Evolutionary conservation across 1,284 basidiomycete species (phyloP), one percentile per base, ranked within the genome.

Genomic region (Puccinia novopanici): DNA sequence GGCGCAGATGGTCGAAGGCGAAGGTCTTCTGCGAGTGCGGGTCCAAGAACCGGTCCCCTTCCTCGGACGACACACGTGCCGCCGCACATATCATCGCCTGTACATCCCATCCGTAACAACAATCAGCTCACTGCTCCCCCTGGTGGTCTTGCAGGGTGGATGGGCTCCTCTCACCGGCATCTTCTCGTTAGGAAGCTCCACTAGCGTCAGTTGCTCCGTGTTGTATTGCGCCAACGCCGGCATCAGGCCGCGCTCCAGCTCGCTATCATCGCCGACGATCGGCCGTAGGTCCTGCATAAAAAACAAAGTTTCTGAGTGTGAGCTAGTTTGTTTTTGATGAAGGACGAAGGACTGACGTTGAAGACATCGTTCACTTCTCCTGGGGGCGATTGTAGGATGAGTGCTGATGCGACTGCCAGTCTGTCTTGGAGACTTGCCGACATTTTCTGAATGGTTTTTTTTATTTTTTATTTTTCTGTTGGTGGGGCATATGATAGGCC

Each of bases 301-400:
- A n/a, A n/a, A n/a, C n/a, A n/a, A n/a, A n/a, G n/a, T n/a, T n/a
- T n/a, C n/a, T n/a, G n/a, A n/a, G n/a, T n/a, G n/a, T n/a, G n/a
- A 55, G 42, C 15, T 6, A 45, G 73, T 50, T 54, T 82, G n/a
- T 27, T 34, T 57, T 57, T n/a, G 27, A 0, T 19, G 17, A 5
- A 15, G 24, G 61, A 4, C 17, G 9, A 12, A 4, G 48, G 3
- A 24, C 22, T 17, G 8, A 72, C 93, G 84, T 93, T 94, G 81
- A 96, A 89, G 37, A 96, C 93, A 87, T 96, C 94, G 85, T 95
- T 96, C 84, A 96, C 94, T 87, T 98, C 93, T 75, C 95, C 95
- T 0, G 95, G 95, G 17, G 95, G 95, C 0, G 93, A 91, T 86
- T 96, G 94, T 0, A 93, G 88, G 48, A 98, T 88, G 84, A 97